Conservation (phyloP, 495 filamentous ascomycete species). For the Pyrenula massariospora region DNA sequence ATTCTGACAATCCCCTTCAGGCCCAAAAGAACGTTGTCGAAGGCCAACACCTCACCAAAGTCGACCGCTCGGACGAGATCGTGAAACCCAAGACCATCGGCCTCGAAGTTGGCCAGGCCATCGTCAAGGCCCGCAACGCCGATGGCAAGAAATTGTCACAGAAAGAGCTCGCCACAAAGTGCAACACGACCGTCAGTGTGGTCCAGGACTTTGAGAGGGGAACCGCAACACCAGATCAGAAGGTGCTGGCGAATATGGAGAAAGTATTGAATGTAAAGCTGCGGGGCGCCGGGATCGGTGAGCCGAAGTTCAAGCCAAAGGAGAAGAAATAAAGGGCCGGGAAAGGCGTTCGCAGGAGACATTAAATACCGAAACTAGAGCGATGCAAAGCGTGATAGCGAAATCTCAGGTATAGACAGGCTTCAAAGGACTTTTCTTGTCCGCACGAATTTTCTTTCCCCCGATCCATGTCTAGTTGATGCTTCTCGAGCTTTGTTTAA, state of each 20-base stretch:
- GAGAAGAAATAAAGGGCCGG: neutral
- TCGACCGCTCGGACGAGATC: slow-evolving; percentile 96
- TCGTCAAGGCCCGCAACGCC: slow-evolving; percentile 63
- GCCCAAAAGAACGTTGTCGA: slow-evolving; percentile 48
- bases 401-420: no score
- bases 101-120: slow-evolving; percentile 65
- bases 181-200: slow-evolving; percentile 71
- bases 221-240: slow-evolving; percentile 70
- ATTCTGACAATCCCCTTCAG: slow-evolving; percentile 18
- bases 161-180: slow-evolving; percentile 90
- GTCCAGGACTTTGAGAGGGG: slow-evolving; percentile 82
- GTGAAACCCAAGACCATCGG: slow-evolving; percentile 90
- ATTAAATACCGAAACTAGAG: no score
- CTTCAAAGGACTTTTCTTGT: no score
- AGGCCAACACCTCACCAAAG: slow-evolving; percentile 94
- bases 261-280: slow-evolving; percentile 77
- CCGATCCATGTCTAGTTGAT: no score
- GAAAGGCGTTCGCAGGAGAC: neutral
- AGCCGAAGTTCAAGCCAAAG: slow-evolving; percentile 45
- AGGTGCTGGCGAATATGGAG: slow-evolving; percentile 71
- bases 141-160: slow-evolving; percentile 80
- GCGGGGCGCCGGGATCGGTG: slow-evolving; percentile 63
- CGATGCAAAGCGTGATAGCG: no score
- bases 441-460: no score
- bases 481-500: no score